phyloP scores from a whole-genome alignment of 176 grass and related monocot species.

The Oryza glaberrima region DNA sequence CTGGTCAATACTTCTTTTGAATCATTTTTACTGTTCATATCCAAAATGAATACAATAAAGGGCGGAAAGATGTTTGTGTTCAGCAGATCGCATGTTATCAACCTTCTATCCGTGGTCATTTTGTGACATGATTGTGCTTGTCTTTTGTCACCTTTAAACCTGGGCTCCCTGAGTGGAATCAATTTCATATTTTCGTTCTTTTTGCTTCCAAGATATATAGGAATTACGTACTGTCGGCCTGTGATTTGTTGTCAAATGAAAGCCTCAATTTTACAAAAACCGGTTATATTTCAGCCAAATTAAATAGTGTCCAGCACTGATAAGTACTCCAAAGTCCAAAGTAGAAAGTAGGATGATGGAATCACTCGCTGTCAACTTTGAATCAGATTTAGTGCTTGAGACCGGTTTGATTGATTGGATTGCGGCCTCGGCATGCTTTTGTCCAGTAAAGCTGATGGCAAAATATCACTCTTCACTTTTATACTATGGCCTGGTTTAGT shows the following conservation, averaged over 20 bases:
- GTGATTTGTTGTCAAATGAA: not conserved
- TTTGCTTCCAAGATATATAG: not conserved
- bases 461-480: constrained; percentile 15
- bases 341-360: not conserved
- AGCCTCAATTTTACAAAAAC: not conserved
- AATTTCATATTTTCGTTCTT: not conserved
- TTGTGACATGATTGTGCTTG: not conserved
- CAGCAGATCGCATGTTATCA: not conserved
- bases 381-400: constrained; percentile 17
- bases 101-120: not conserved
- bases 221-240: not conserved
- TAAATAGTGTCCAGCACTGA: not conserved
- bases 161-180: not conserved
- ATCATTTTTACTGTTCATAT: constrained; percentile 19
- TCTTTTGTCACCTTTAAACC: not conserved
- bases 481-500: not conserved
- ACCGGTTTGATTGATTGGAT: not conserved
- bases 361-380: constrained; percentile 13
- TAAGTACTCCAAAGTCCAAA: not conserved
- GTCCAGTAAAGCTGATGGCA: constrained; percentile 25
- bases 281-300: not conserved
- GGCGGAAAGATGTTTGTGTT: constrained; percentile 23
- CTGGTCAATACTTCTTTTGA: constrained; percentile 4
- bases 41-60: constrained; percentile 29
- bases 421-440: constrained; percentile 8